A percentile compares a stretch with the other conserved stretches of the same genome.
phyloP scores from a whole-genome alignment of 2,329 filamentous ascomycete species.

The Venturia asperata region DNA sequence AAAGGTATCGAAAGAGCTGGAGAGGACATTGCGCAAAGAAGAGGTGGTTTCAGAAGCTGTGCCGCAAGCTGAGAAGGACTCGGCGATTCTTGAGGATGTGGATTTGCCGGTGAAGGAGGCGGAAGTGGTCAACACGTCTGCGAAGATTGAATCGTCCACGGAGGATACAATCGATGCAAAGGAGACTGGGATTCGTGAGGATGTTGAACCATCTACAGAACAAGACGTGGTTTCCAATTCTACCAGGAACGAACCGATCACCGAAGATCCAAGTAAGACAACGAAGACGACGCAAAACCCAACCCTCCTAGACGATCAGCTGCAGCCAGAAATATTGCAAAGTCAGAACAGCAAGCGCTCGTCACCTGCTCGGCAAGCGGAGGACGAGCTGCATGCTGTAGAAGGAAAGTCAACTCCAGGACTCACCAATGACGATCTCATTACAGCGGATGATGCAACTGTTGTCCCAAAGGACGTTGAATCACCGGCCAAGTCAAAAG shows the following conservation, averaged over 20 bases:
- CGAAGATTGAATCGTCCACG: not conserved
- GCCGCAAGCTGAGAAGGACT: not conserved
- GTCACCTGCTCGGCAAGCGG: too few species aligned
- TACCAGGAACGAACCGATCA: not conserved
- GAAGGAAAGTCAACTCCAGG: too few species aligned
- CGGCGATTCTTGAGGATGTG: conserved; percentile 3
- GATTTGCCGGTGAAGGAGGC: not conserved
- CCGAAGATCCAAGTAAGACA: not conserved
- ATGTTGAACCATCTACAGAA: not conserved
- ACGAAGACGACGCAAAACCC: not conserved
- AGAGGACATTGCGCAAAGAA: not conserved
- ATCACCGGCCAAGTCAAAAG: not conserved
- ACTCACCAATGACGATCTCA: not conserved
- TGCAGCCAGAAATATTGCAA: not conserved
- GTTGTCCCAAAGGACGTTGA: not conserved
- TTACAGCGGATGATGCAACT: not conserved
- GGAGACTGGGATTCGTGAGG: not conserved
- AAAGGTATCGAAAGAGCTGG: not conserved
- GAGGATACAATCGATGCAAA: not conserved
- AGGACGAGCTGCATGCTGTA: too few species aligned
- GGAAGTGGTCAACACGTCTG: not conserved
- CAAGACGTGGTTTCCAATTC: not conserved
- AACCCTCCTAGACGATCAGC: not conserved
- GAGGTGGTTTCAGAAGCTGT: not conserved
- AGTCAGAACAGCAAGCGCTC: too few species aligned